Base-by-base conservation (phyloP, 2,329 filamentous ascomycete species). In the Microascus cirrosus region DNA sequence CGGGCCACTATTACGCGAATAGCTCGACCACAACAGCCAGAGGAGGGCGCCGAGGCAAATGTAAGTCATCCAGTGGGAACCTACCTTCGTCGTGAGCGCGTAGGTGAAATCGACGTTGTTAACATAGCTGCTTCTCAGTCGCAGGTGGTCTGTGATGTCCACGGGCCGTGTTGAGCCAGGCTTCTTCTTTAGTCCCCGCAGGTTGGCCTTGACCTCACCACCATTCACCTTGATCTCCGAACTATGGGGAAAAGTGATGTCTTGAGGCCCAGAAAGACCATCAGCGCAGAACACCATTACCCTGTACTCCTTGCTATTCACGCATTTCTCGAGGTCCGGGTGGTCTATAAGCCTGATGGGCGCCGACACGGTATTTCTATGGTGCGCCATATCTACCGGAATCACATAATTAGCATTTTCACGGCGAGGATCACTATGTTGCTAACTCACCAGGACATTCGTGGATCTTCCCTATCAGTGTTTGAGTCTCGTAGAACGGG, bases 111-210 rank as follows among this genome's bases (percentile, higher is more conserved):
- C 83, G 60, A 99, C 75, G 55, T 77, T 84, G 68, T 97, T 97
- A 57, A 75, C 74, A 67, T 93, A 95, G 51, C 79, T 78, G 12
- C 84, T 81, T 62, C 82, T 85, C 34, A 89, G 81, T 20, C 86
- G 83, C 53, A 97, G 76, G 60, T 83, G 80, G 62, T 81, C 77
- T 8, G 94, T 99, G 61, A 99, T 87, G 71, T 99, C 94, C 53
- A 90, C 91, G 8, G 94, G 94, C 65, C 90, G 85, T 48, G 94
- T 99, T 52, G 94, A 95, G 24, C 94, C 94, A 7, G 93, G 90
- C 70, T 94, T 95, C 70, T 96, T 96, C 73, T 99, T 99, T 61
- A 99, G 73, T 4, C 94, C 94, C 63, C 94, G 88, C 63, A 95
- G 79, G 69, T 97, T 99, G n/a, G 88, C 87, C 70, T 93, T 94